These are phyloP conservation scores for Acaromyces ingoldii DNA, from an alignment of 1,284 basidiomycete species.

Conservation along the genomic window DNA sequence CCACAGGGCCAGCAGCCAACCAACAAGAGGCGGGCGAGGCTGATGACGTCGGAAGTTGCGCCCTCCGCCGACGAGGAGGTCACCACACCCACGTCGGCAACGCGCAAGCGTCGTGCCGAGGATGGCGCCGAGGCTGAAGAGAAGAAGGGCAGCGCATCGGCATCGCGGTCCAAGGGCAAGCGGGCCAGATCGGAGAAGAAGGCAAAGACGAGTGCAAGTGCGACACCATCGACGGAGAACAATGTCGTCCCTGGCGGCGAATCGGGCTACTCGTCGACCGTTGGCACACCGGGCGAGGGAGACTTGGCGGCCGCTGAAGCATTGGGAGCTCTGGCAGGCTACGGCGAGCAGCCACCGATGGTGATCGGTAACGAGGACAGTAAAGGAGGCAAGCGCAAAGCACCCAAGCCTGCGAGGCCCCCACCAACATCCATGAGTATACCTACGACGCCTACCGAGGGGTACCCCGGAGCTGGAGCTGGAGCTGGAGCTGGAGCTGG, in stretches of 20 bases:
- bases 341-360: no score
- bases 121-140: not conserved
- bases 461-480: no score
- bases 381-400: not conserved
- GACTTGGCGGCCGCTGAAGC: slow-evolving; percentile 52
- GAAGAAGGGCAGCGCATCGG: slow-evolving; percentile 8
- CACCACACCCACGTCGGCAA: no score
- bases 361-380: not conserved
- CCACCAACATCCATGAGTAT: not conserved
- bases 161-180: slow-evolving; percentile 20
- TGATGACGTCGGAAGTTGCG: no score
- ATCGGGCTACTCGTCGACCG: not conserved
- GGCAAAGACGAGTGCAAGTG: slow-evolving; percentile 7
- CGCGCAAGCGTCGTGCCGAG: slow-evolving; percentile 2
- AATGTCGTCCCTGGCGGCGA: not conserved
- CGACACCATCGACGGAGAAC: not conserved
- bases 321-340: slow-evolving; percentile 48
- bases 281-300: slow-evolving; percentile 33
- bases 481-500: no score
- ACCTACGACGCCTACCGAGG: not conserved
- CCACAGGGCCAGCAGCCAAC: not conserved
- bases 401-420: not conserved
- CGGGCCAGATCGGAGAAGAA: slow-evolving; percentile 24
- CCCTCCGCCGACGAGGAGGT: no score
- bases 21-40: no score